Conservation (phyloP, 225 moss, liverwort and hornwort genomes). For the Antitrichia curtipendula region DNA sequence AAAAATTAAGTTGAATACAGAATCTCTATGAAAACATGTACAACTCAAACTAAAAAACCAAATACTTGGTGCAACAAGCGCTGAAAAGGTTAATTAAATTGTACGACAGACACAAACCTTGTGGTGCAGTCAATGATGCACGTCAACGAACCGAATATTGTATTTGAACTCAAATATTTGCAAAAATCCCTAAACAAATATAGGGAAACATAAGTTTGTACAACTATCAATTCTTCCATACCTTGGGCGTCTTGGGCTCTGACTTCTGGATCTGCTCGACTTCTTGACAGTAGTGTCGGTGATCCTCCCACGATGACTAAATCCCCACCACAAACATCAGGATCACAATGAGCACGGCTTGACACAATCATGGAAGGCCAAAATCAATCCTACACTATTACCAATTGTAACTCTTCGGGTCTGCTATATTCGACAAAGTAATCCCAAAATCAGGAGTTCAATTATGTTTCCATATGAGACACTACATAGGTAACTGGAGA, state of each 20-base stretch:
- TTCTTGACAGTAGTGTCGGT: constrained; percentile 64
- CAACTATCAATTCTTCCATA: background rate
- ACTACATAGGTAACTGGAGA: background rate
- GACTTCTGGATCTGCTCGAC: constrained; percentile 75
- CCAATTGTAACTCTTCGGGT: background rate
- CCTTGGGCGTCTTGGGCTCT: constrained; percentile 72
- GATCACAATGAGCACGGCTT: background rate
- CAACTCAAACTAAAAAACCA: background rate
- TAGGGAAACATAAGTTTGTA: background rate
- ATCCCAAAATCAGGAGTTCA: background rate
- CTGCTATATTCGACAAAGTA: background rate
- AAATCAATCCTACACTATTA: background rate
- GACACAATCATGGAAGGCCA: background rate
- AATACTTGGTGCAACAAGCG: background rate
- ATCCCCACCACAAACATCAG: background rate
- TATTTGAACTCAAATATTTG: background rate
- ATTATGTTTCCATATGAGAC: background rate
- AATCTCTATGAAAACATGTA: background rate
- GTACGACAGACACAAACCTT: background rate
- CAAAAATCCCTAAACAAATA: background rate
- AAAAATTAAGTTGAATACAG: background rate
- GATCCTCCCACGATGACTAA: constrained; percentile 82
- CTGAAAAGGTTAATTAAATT: background rate
- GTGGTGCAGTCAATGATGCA: background rate
- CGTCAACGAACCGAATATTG: background rate